These are phyloP conservation scores for Haplosporangium sp. DNA, from an alignment of 371 early-diverging fungal species.

Conservation along the genomic window DNA sequence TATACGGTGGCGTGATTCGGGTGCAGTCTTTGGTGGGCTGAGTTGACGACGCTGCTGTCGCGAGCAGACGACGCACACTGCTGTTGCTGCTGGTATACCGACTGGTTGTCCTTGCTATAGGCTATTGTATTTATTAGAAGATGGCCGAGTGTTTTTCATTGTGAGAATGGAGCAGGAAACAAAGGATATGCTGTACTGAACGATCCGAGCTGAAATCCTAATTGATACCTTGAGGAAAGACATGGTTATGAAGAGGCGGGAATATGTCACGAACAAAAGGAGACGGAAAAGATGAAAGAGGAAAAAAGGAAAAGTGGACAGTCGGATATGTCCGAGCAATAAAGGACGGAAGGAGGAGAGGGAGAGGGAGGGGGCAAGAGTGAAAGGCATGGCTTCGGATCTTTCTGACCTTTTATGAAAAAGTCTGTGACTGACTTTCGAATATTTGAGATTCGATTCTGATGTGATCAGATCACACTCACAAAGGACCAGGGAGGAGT, in stretches of 20 bases:
- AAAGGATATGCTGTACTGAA: neutral
- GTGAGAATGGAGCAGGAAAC: neutral
- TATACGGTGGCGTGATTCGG: slow-evolving; percentile 70
- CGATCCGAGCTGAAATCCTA: too few species aligned
- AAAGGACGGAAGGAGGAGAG: neutral
- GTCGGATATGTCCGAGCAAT: neutral
- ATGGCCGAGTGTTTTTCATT: neutral
- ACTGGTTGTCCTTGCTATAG: slow-evolving; percentile 17
- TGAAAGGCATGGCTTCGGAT: too few species aligned
- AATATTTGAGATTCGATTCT: too few species aligned
- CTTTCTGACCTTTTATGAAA: too few species aligned
- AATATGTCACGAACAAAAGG: neutral
- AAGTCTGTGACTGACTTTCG: too few species aligned
- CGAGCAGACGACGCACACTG: slow-evolving; percentile 15
- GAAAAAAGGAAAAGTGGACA: neutral
- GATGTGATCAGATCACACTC: too few species aligned
- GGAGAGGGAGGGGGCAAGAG: neutral
- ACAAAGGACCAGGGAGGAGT: too few species aligned
- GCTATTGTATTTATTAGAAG: slow-evolving; percentile 1
- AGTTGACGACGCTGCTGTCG: slow-evolving; percentile 15
- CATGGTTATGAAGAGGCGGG: neutral
- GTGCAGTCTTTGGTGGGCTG: slow-evolving; percentile 60
- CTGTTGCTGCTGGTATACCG: slow-evolving; percentile 11
- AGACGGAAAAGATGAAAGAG: too few species aligned
- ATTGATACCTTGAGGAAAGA: slow-evolving; percentile 14